Evolutionary conservation across 768 basidiomycete species (phyloP).

Genomic region (Phanerochaete sordida): DNA sequence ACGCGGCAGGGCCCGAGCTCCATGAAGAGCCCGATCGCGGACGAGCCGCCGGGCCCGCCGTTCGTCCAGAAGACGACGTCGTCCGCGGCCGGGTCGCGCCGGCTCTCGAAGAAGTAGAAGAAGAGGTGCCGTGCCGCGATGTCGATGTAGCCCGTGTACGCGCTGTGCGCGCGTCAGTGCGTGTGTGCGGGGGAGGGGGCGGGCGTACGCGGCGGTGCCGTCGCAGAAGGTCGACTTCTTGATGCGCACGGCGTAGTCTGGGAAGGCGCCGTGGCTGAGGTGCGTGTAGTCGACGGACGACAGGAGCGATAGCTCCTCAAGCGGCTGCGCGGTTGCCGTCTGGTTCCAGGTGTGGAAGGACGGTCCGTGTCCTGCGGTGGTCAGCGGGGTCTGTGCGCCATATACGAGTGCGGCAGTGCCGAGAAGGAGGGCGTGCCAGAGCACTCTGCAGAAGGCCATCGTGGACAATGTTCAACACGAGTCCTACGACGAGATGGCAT

Average conservation of each 20-base stretch:
- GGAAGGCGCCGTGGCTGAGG: slow-evolving; percentile 43
- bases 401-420: no score
- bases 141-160: slow-evolving; percentile 73
- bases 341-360: neutral
- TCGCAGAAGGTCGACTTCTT: slow-evolving; percentile 38
- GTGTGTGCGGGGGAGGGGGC: neutral
- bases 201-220: slow-evolving; percentile 26
- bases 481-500: no score
- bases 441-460: no score
- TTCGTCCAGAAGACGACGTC: slow-evolving; percentile 33
- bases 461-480: no score
- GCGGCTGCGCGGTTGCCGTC: slow-evolving; percentile 9
- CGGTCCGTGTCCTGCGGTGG: no score
- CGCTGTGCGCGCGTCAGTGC: slow-evolving; percentile 28
- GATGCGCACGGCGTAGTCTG: slow-evolving; percentile 38
- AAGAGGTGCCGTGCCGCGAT: slow-evolving; percentile 48
- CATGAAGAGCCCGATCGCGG: slow-evolving; percentile 36
- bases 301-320: slow-evolving; percentile 23
- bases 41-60: slow-evolving; percentile 29
- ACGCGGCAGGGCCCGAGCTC: slow-evolving; percentile 68
- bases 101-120: slow-evolving; percentile 48
- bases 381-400: no score
- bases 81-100: slow-evolving; percentile 30
- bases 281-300: slow-evolving; percentile 32
- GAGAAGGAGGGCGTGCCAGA: no score